Conservation (phyloP, 495 filamentous ascomycete species). For the Xylaria grammica region DNA sequence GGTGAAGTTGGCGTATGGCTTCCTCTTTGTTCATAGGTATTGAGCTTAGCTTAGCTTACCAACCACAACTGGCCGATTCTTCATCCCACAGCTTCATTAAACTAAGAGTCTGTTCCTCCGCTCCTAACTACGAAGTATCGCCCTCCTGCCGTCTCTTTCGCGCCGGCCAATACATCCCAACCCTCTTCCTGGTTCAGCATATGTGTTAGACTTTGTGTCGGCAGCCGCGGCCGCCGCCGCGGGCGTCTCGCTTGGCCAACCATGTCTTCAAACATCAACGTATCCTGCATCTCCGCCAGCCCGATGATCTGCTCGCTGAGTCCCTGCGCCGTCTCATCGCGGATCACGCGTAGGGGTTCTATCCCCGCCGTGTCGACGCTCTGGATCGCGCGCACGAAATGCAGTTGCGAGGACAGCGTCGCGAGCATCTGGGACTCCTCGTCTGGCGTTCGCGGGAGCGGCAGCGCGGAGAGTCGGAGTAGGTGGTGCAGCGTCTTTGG, state of each 20-base stretch:
- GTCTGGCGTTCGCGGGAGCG: conserved; percentile 65
- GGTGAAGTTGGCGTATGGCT: neutral
- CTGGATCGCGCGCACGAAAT: conserved; percentile 86
- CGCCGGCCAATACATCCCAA: conserved; percentile 72
- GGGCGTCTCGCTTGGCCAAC: conserved; percentile 52
- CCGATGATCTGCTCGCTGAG: conserved; percentile 49
- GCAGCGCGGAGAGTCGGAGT: conserved; percentile 87
- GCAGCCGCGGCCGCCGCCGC: conserved; percentile 38
- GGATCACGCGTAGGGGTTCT: conserved; percentile 73
- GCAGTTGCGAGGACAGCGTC: conserved; percentile 80
- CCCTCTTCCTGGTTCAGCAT: conserved; percentile 49
- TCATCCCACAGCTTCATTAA: neutral
- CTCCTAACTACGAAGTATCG: conserved; percentile 83
- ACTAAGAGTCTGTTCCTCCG: conserved; percentile 32
- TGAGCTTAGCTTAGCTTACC: neutral
- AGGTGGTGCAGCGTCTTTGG: conserved; percentile 72
- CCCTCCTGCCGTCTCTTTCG: conserved; percentile 65
- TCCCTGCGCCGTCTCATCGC: conserved; percentile 72
- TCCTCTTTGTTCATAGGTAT: neutral
- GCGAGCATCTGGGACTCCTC: conserved; percentile 66
- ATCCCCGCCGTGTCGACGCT: conserved; percentile 75
- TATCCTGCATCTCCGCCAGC: conserved; percentile 42
- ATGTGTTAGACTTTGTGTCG: conserved; percentile 23
- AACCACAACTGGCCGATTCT: neutral
- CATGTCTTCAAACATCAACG: conserved; percentile 47